Conservation (phyloP, 2,329 filamentous ascomycete genomes). For the Calonectria leucothoes region DNA sequence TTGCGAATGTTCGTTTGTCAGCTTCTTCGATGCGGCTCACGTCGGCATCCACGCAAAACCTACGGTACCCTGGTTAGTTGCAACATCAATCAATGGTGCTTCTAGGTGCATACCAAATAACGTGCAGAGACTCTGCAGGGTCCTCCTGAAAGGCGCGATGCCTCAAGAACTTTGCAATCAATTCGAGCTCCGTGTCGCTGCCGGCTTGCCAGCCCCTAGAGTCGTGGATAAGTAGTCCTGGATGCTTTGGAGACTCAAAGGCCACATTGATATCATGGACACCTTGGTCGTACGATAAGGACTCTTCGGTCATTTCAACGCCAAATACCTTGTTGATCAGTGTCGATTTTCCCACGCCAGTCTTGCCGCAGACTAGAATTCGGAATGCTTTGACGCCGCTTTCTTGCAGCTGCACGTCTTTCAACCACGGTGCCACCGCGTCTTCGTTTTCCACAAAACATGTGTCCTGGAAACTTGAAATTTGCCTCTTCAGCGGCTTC, state of each 20-base stretch:
- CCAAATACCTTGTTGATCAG: slow-evolving; percentile 43
- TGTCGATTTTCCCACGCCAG: slow-evolving; percentile 41
- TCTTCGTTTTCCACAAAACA: slow-evolving; percentile 19
- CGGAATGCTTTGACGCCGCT: slow-evolving; percentile 41
- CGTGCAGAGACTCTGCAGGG: slow-evolving; percentile 37
- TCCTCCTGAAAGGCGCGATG: slow-evolving; percentile 41
- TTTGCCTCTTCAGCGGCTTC: slow-evolving; percentile 28
- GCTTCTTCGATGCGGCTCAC: slow-evolving; percentile 41
- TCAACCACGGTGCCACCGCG: slow-evolving; percentile 35
- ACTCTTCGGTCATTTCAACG: slow-evolving; percentile 40
- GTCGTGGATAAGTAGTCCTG: slow-evolving; percentile 39
- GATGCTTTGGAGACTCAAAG: slow-evolving; percentile 39
- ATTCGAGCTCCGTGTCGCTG: slow-evolving; percentile 36
- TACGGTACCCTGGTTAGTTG: not conserved
- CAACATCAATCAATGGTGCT: accelerated
- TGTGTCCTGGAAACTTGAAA: slow-evolving; percentile 36
- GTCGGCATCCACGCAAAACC: slow-evolving; percentile 41
- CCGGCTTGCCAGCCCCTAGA: slow-evolving; percentile 42
- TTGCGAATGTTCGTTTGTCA: slow-evolving; percentile 41
- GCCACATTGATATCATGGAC: slow-evolving; percentile 42
- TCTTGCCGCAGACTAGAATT: slow-evolving; percentile 40
- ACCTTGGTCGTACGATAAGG: slow-evolving; percentile 36
- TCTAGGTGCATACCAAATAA: slow-evolving; percentile 27
- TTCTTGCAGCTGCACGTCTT: slow-evolving; percentile 35
- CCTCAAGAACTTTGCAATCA: slow-evolving; percentile 41